These are phyloP conservation scores for Schizochytrium sp. DNA, from an alignment of 108 stramenopile species.

Conservation along the genomic window DNA sequence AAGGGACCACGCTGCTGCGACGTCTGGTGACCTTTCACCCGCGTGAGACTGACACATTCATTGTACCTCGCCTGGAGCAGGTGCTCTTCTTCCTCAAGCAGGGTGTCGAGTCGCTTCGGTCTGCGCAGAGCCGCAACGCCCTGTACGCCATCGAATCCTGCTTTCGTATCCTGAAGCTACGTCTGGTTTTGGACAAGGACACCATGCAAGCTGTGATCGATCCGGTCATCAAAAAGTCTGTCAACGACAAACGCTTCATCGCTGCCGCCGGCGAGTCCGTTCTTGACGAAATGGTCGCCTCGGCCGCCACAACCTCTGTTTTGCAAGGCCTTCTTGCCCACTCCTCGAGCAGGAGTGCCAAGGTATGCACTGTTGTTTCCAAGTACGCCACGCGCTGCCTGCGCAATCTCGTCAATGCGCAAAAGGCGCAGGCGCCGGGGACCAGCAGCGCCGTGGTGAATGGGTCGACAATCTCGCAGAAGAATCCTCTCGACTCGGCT, in stretches of 20 bases:
- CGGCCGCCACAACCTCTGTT: not conserved
- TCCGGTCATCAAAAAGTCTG: not conserved
- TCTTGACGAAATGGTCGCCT: not conserved
- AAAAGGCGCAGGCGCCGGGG: not conserved
- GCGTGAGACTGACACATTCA: not conserved
- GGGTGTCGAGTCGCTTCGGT: slow-evolving; percentile 9
- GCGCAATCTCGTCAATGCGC: not conserved
- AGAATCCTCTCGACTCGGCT: not conserved
- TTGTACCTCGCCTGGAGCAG: not conserved
- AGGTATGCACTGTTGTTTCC: not conserved
- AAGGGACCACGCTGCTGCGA: not conserved
- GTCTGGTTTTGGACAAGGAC: not conserved
- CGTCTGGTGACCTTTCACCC: not conserved
- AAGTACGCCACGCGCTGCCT: not conserved
- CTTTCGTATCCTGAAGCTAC: not conserved
- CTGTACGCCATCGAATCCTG: not conserved
- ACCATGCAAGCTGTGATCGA: not conserved
- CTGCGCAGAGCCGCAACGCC: not conserved
- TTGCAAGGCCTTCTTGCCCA: not conserved
- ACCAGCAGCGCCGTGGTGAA: too few relatives aligned
- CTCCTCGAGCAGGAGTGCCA: not conserved
- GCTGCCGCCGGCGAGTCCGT: not conserved
- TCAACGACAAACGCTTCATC: slow-evolving; percentile 14
- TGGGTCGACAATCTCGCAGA: too few relatives aligned
- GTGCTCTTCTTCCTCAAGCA: not conserved